phyloP scores from a whole-genome alignment of 106 monocot species.

The Amphibolis antarctica region DNA sequence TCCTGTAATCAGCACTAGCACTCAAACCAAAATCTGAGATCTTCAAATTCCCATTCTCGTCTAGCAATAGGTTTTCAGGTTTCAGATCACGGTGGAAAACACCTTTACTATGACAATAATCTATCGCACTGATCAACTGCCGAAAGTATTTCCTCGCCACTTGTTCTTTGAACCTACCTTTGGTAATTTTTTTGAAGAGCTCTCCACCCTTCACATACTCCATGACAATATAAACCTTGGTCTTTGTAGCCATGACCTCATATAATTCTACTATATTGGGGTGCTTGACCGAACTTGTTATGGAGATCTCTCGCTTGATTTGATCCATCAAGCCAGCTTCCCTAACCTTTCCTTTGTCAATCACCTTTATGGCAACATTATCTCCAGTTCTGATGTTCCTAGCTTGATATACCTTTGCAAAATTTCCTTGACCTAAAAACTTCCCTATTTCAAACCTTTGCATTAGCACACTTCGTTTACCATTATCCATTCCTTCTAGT shows the following conservation, averaged over 20 bases:
- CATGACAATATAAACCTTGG: slow-evolving; percentile 62
- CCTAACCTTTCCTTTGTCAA: slow-evolving; percentile 45
- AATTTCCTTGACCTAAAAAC: slow-evolving; percentile 54
- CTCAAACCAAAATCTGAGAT: slow-evolving; percentile 60
- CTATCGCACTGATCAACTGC: slow-evolving; percentile 39
- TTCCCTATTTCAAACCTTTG: slow-evolving; percentile 48
- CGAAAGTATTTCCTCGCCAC: slow-evolving; percentile 39
- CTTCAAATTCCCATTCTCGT: slow-evolving; percentile 49
- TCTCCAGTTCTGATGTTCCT: slow-evolving; percentile 27
- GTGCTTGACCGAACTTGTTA: slow-evolving; percentile 44
- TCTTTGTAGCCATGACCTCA: slow-evolving; percentile 58
- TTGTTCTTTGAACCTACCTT: slow-evolving; percentile 38
- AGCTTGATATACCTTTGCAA: slow-evolving; percentile 56
- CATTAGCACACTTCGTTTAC: slow-evolving; percentile 33
- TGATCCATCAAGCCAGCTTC: slow-evolving; percentile 48
- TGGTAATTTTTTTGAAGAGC: slow-evolving; percentile 43
- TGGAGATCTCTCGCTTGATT: slow-evolving; percentile 52
- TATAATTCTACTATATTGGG: slow-evolving; percentile 47
- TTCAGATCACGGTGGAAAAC: slow-evolving; percentile 66
- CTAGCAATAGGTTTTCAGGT: slow-evolving; percentile 47
- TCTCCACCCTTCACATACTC: too few relatives aligned
- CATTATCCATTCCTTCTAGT: slow-evolving; percentile 21
- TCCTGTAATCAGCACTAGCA: slow-evolving; percentile 33
- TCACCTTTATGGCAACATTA: slow-evolving; percentile 55
- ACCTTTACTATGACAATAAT: slow-evolving; percentile 51